Conservation (phyloP, 257 asterid genomes). For the Nicotiana paniculata region DNA sequence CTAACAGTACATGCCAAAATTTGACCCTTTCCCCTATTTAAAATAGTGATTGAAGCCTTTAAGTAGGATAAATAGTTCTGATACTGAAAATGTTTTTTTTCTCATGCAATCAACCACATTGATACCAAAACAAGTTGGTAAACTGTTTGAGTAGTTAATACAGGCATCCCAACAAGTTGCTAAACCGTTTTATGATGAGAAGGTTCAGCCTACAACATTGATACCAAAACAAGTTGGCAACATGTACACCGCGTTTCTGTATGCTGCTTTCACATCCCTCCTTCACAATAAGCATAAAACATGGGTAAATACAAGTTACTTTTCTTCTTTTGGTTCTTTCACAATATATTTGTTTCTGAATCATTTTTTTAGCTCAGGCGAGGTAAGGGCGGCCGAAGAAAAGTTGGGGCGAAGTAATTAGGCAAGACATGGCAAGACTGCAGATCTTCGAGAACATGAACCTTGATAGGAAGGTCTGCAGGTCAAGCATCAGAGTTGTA, state of each 20-base stretch:
- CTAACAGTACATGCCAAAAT: no score
- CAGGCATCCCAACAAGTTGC: conserved; percentile 94
- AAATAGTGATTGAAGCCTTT: background rate
- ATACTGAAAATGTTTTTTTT: background rate
- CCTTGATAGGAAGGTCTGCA: no score
- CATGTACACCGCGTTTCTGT: conserved; percentile 93
- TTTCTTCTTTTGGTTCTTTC: background rate
- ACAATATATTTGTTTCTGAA: background rate
- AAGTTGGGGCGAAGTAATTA: no score
- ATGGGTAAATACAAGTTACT: conserved; percentile 41
- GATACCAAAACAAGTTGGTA: conserved; percentile 31
- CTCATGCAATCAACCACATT: conserved; percentile 47
- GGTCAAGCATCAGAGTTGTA: no score
- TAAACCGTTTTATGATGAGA: conserved; percentile 63
- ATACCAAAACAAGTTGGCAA: conserved; percentile 94
- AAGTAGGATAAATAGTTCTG: background rate
- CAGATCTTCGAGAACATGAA: no score
- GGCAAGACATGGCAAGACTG: no score
- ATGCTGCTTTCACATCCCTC: conserved; percentile 92
- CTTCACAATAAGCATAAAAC: conserved; percentile 61
- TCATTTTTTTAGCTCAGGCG: conserved; percentile 35
- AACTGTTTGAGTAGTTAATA: background rate
- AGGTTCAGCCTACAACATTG: conserved; percentile 80
- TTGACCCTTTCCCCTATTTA: no score
- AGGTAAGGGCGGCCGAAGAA: no score